Base-by-base conservation (phyloP, 352 stramenopile genomes). In the Globisporangium carolinianum region DNA sequence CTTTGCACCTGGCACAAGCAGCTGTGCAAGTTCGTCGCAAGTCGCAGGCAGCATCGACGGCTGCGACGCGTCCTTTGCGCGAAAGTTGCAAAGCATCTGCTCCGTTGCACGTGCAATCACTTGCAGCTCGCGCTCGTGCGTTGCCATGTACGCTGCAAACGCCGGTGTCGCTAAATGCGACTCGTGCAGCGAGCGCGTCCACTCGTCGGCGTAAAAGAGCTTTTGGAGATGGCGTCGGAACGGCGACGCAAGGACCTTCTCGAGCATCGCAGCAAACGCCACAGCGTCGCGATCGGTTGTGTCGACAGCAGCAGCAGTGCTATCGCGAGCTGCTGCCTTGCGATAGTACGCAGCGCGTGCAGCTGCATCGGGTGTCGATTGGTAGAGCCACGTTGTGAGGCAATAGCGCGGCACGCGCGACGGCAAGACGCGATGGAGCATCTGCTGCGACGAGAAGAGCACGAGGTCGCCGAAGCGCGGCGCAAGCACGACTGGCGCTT, bases 331-430 rank as follows among this genome's bases (percentile, higher is more conserved):
- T 4, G n/a, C 15, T 2, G 12, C 5, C 5, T 54, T 15, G 18
- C 58, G 53, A 47, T 76, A 79, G 14, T 66, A 79, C 5, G 51
- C 48, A 17, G 51, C 43, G n/a, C 68, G 69, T 14, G 61, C 55
- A 49, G 63, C 58, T 38, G 58, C 39, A 56, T 66, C 58, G 6
- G 65, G 66, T 0, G 51, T 51, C 8, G 60, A 63, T 47, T 73
- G 65, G 60, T 92, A 90, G 24, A 87, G 69, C 83, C 83, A 92
- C 24, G 76, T 89, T 12, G 79, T 88, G 18, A 92, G 72, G 53
- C 76, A 84, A 47, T 75, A 81, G 47, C 83, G 71, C 3, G 74
- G 71, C 32, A 69, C 70, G 9, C 11, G 59, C 6, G 76, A 58
- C 37, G 78, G 80, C 57, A 90, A 56, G 38, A 93, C 83, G 18